phyloP scores from a whole-genome alignment of 306 rosid species.

The Glycine soja region DNA sequence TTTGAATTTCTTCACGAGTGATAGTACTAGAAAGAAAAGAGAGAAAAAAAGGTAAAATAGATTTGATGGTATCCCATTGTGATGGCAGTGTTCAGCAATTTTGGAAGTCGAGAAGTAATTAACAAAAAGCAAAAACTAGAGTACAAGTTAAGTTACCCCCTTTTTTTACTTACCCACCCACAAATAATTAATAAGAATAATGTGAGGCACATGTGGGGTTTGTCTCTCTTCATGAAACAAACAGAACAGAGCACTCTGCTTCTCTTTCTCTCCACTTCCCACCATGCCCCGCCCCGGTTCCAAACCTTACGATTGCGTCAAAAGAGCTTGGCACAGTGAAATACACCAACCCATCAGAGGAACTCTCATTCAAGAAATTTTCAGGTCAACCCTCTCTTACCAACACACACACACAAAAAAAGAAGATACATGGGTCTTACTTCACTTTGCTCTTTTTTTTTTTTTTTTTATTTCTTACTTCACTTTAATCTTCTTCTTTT shows the following conservation, averaged over 20 bases:
- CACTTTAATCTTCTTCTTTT: background rate
- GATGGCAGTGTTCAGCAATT: slow-evolving; percentile 24
- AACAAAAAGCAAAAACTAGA: slow-evolving; percentile 2
- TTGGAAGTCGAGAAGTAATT: slow-evolving; percentile 4
- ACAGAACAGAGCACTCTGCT: slow-evolving; percentile 38
- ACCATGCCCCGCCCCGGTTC: slow-evolving; percentile 84
- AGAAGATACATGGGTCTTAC: too few species aligned
- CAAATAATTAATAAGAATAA: too few species aligned
- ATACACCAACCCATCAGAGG: slow-evolving; percentile 84
- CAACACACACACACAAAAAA: too few species aligned
- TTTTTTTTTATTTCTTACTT: background rate
- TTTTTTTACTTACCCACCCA: too few species aligned
- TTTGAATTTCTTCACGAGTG: too few species aligned
- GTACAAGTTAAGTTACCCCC: background rate
- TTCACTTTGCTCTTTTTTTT: too few species aligned
- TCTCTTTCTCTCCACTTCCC: background rate
- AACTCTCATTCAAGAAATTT: slow-evolving; percentile 83
- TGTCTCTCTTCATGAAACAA: slow-evolving; percentile 41
- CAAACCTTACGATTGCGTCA: slow-evolving; percentile 77
- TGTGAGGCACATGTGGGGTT: background rate
- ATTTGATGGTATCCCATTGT: slow-evolving; percentile 50
- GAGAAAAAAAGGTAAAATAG: background rate
- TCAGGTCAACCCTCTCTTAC: slow-evolving; percentile 59
- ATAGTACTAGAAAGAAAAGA: too few species aligned
- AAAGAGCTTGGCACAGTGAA: slow-evolving; percentile 89